phyloP scores from a whole-genome alignment of 768 basidiomycete species.

The Sutorius australiensis region DNA sequence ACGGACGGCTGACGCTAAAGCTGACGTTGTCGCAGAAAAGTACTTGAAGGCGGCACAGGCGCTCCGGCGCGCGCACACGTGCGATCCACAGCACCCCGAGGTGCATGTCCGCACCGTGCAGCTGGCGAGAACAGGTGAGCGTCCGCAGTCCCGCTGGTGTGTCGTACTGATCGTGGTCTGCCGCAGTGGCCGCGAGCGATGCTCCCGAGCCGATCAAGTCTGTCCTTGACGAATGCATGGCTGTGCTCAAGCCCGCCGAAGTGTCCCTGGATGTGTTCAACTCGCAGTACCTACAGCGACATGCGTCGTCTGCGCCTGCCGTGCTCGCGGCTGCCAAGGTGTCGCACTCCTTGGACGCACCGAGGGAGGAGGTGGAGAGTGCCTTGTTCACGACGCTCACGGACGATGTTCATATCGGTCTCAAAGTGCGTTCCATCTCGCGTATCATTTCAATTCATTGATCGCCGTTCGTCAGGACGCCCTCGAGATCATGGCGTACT shows the following conservation, averaged over 20 bases:
- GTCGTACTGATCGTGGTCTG: background rate
- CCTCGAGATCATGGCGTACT: constrained; percentile 43
- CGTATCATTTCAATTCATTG: background rate
- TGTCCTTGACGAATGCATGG: constrained; percentile 45
- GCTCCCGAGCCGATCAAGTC: constrained; percentile 46
- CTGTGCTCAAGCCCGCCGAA: constrained; percentile 52
- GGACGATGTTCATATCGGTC: constrained; percentile 40
- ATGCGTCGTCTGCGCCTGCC: constrained; percentile 47
- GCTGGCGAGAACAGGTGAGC: constrained; percentile 53
- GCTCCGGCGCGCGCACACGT: constrained; percentile 49
- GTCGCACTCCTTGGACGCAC: constrained; percentile 41
- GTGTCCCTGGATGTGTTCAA: constrained; percentile 65
- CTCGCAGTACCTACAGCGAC: constrained; percentile 68
- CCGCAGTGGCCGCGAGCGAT: constrained; percentile 45
- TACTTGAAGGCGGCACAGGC: constrained; percentile 74
- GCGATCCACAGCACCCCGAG: constrained; percentile 58
- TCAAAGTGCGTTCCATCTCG: constrained; percentile 38
- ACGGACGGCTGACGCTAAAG: background rate
- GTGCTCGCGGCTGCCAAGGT: constrained; percentile 66
- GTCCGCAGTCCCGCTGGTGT: background rate
- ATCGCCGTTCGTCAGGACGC: constrained; percentile 43
- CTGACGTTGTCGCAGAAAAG: constrained; percentile 50
- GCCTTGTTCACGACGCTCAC: constrained; percentile 48
- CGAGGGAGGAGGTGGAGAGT: constrained; percentile 58
- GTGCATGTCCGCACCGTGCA: constrained; percentile 71